phyloP scores from a whole-genome alignment of 768 basidiomycete species.

The Cystofilobasidium bisporidii region DNA sequence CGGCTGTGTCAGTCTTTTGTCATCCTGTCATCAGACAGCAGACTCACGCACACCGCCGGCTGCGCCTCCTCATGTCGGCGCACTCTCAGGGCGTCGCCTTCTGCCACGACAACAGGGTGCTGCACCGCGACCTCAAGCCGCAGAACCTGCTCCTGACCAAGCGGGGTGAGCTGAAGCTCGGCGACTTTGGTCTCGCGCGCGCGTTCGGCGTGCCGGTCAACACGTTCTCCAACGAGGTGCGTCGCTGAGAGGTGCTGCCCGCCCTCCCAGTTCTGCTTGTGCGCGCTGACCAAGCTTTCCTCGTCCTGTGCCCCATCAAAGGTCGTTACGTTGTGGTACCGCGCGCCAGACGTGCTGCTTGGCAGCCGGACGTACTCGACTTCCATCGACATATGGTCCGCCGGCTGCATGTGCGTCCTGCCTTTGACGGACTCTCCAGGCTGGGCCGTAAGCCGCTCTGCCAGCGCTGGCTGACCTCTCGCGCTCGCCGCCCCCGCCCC shows the following conservation, averaged over 20 bases:
- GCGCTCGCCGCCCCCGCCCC: too few species aligned
- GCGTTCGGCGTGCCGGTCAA: conserved; percentile 99
- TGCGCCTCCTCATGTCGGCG: too few species aligned
- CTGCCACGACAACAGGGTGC: conserved; percentile 95
- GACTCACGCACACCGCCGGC: too few species aligned
- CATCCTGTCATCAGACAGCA: too few species aligned
- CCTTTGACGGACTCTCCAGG: neutral
- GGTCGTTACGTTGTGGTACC: conserved; percentile 97
- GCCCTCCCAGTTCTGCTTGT: too few species aligned
- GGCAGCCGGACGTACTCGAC: conserved; percentile 97
- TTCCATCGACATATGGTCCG: conserved; percentile 97
- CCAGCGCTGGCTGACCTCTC: too few species aligned
- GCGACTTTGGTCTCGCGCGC: conserved; percentile 93
- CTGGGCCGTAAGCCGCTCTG: too few species aligned
- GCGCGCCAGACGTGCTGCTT: conserved; percentile 92
- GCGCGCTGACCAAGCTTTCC: neutral
- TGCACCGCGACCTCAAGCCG: conserved; percentile 95
- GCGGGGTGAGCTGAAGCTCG: conserved; percentile 91
- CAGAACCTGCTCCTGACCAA: conserved; percentile 96
- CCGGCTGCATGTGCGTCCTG: conserved; percentile 69
- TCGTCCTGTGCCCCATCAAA: conserved; percentile 4
- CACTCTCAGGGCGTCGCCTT: conserved; percentile 80
- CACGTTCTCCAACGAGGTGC: conserved; percentile 92
- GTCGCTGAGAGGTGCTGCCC: conserved; percentile 18
- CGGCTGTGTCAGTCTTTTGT: too few species aligned